These are phyloP conservation scores for Xylariales sp. DNA, from an alignment of 2,329 filamentous ascomycete species.

Conservation along the genomic window DNA sequence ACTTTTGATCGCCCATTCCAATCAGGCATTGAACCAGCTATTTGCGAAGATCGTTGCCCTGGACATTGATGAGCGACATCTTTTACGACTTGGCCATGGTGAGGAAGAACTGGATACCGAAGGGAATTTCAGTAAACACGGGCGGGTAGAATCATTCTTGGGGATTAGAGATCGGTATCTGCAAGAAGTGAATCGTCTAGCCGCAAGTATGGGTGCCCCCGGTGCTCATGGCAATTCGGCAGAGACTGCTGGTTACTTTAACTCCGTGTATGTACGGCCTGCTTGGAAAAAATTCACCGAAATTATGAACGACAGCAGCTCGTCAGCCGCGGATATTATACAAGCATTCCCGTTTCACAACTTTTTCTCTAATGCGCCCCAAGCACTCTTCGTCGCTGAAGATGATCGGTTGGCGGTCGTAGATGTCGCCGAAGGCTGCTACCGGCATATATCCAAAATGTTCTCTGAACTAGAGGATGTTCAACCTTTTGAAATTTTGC, in stretches of 20 bases:
- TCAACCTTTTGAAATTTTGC: conserved; percentile 92
- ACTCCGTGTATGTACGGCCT: conserved; percentile 88
- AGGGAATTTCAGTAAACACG: conserved; percentile 90
- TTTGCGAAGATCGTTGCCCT: conserved; percentile 98
- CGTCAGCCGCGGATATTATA: conserved; percentile 71
- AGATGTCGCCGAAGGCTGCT: conserved; percentile 85
- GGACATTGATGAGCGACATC: conserved; percentile 94
- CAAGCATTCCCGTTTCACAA: conserved; percentile 85
- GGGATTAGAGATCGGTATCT: conserved; percentile 85
- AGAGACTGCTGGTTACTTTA: conserved; percentile 97
- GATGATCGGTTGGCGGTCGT: conserved; percentile 74
- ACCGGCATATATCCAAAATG: conserved; percentile 87
- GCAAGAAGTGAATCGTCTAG: conserved; percentile 85
- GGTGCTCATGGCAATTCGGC: conserved; percentile 97
- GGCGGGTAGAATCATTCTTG: conserved; percentile 93
- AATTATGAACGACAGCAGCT: conserved; percentile 65
- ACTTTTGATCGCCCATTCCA: conserved; percentile 93
- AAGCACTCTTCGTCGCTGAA: conserved; percentile 80
- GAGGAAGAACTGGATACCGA: conserved; percentile 93
- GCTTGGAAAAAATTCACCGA: conserved; percentile 89
- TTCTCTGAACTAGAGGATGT: conserved; percentile 94
- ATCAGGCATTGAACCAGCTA: conserved; percentile 95
- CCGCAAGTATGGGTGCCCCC: conserved; percentile 84
- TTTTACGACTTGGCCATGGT: conserved; percentile 91
- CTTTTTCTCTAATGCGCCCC: conserved; percentile 89